Evolutionary conservation across 192 early-diverging fungal species (phyloP), one percentile per base, ranked within the genome.

Genomic region (Gryganskiella cystojenkinii): DNA sequence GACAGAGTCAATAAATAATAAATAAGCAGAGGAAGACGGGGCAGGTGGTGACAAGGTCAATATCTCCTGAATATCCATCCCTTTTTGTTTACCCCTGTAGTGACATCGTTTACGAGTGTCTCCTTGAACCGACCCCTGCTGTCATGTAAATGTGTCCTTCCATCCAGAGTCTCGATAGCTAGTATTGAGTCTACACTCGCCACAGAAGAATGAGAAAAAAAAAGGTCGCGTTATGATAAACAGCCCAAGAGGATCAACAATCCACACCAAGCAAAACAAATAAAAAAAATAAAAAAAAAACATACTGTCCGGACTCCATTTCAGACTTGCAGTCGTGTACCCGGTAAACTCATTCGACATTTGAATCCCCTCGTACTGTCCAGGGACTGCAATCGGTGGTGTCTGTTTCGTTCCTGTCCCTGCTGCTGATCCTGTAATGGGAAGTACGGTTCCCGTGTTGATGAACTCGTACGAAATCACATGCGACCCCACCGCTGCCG

Each of bases 231-330:
- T 22, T 22, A 22, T 22, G 19, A 24, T 51, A n/a, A 43, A 58
- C n/a, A 58, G 31, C 3, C 42, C 24, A 28, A 19, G 40, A 8
- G 42, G 56, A 31, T 35, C 19, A 25, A 4, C 35, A 22, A 34
- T 37, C 35, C 28, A 7, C 7, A 24, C 7, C 9, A 20, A 56
- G 35, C 17, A 19, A 37, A 25, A 24, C 3, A 54, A n/a, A 2
- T 3, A 10, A 14, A 28, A 22, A 11, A 31, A 37, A 19, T 14
- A 28, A 17, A 64, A 40, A 22, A 42, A 19, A 22, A 25, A 53
- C 71, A 4, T 78, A 78, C 74, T 69, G 61, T 78, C 74, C 15
- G 74, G 74, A 50, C 74, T 78, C 74, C 74, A 78, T 49, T 64
- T 63, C 28, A 78, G 47, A 42, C 67, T 59, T 2, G 74, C 59